These are phyloP conservation scores for Talaromyces piceae DNA, from an alignment of 2,329 filamentous ascomycete genomes.

Conservation along the genomic window DNA sequence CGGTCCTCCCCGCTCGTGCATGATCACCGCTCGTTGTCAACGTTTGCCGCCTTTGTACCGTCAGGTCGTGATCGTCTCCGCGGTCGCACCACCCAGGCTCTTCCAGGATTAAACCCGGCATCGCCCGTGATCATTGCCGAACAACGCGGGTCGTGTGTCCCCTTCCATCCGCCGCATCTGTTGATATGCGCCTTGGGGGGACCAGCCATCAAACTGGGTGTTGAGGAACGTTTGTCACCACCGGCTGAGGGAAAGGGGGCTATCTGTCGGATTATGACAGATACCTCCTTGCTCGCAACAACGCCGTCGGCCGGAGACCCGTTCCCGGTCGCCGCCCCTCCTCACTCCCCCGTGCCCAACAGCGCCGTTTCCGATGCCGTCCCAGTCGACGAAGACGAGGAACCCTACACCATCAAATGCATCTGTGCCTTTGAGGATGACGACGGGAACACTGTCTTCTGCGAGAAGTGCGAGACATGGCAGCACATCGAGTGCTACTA, in stretches of 20 bases:
- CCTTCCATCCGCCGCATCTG: slow-evolving; percentile 9
- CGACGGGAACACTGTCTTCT: slow-evolving; percentile 95
- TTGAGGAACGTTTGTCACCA: slow-evolving; percentile 14
- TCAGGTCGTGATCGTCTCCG: too few species aligned
- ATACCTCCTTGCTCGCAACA: slow-evolving; percentile 44
- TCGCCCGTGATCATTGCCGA: slow-evolving; percentile 2
- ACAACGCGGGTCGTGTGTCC: slow-evolving; percentile 20
- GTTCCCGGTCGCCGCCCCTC: slow-evolving; percentile 39
- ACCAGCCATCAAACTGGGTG: slow-evolving; percentile 11
- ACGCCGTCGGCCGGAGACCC: slow-evolving; percentile 42
- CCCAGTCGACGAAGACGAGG: slow-evolving; percentile 35
- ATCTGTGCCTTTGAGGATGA: slow-evolving; percentile 91
- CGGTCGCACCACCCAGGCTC: not conserved
- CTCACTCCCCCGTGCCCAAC: slow-evolving; percentile 36
- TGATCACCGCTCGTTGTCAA: too few species aligned
- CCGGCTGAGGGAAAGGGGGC: slow-evolving; percentile 31
- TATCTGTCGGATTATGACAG: slow-evolving; percentile 49
- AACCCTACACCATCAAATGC: slow-evolving; percentile 86
- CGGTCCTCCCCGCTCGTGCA: too few species aligned
- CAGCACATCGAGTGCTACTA: slow-evolving; percentile 98
- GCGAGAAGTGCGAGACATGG: slow-evolving; percentile 94
- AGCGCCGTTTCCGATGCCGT: slow-evolving; percentile 36
- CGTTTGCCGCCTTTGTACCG: too few species aligned
- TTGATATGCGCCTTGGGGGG: slow-evolving; percentile 13
- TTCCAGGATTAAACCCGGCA: not conserved